Evolutionary conservation across 441 rosid species (phyloP).

Genomic region (Euphorbia corollata): DNA sequence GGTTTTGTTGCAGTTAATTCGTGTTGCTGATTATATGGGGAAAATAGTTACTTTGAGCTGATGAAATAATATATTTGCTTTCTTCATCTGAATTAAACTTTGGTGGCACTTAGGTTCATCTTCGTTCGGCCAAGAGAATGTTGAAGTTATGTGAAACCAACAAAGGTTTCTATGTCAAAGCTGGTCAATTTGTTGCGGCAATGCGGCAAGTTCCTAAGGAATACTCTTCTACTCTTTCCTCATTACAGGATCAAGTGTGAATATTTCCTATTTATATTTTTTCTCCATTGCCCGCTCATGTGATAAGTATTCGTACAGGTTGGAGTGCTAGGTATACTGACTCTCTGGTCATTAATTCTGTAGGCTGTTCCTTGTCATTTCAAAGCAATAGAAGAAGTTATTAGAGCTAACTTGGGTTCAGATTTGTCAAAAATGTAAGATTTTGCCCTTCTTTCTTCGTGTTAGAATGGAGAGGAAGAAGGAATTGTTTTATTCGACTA

Average conservation of each 20-base stretch:
- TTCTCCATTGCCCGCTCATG: neutral
- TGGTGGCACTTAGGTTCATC: conserved; percentile 47
- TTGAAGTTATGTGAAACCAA: conserved; percentile 62
- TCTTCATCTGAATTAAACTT: neutral
- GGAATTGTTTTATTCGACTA: neutral
- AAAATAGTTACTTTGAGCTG: neutral
- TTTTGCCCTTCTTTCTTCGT: conserved; percentile 6
- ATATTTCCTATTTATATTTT: neutral
- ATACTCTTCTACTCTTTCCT: conserved; percentile 56
- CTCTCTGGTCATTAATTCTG: conserved; percentile 13
- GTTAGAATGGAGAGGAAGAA: neutral
- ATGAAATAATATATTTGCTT: neutral
- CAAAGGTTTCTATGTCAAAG: conserved; percentile 85
- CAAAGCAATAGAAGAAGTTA: conserved; percentile 50
- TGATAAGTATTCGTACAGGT: neutral
- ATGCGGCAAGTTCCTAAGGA: conserved; percentile 71
- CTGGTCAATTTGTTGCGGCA: conserved; percentile 83
- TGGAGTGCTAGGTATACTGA: conserved; percentile 21
- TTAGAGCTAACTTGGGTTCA: conserved; percentile 48
- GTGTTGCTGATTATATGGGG: neutral
- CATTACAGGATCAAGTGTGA: conserved; percentile 72
- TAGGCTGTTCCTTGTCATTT: conserved; percentile 78
- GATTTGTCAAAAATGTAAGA: conserved; percentile 58
- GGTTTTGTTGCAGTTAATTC: neutral
- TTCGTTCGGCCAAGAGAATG: conserved; percentile 69